A percentile compares a stretch with the other conserved stretches of the same genome.
These are phyloP conservation scores for Globisporangium perplexum DNA, from an alignment of 352 stramenopile genomes.

Conservation along the genomic window DNA sequence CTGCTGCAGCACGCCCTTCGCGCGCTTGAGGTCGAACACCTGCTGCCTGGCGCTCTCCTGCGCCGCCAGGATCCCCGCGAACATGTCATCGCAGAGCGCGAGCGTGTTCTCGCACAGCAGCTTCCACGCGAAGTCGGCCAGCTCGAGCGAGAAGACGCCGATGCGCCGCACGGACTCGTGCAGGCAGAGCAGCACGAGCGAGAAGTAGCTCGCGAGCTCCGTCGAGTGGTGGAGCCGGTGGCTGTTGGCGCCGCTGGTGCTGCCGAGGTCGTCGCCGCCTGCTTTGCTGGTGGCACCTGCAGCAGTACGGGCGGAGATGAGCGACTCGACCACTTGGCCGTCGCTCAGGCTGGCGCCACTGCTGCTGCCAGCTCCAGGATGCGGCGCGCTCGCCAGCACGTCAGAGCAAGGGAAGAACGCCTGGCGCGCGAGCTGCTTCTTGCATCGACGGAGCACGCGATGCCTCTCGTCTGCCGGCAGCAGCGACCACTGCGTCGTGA, in stretches of 20 bases:
- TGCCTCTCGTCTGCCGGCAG: constrained; percentile 11
- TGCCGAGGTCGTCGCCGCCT: background rate
- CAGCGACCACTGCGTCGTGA: constrained; percentile 14
- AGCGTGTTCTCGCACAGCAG: constrained; percentile 23
- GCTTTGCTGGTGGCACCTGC: background rate
- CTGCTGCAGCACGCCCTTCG: constrained; percentile 15
- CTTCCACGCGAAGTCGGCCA: constrained; percentile 24
- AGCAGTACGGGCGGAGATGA: constrained; percentile 1
- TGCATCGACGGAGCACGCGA: constrained; percentile 8
- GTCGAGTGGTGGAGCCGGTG: constrained; percentile 8
- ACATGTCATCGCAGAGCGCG: constrained; percentile 15
- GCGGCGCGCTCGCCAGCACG: background rate
- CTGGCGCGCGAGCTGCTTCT: constrained; percentile 14
- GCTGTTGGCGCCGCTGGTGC: background rate
- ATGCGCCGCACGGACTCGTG: constrained; percentile 28
- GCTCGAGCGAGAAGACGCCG: constrained; percentile 28
- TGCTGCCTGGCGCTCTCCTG: constrained; percentile 13
- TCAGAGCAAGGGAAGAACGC: constrained; percentile 15
- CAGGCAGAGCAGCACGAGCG: constrained; percentile 27
- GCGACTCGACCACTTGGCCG: background rate
- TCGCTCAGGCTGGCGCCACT: background rate
- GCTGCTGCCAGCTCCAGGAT: background rate
- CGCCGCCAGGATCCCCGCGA: constrained; percentile 3
- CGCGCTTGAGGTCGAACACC: constrained; percentile 17
- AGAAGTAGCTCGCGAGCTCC: constrained; percentile 19